Percentiles rank a stretch among this genome's conserved stretches.
Evolutionary conservation across 2,329 filamentous ascomycete genomes (phyloP).

Genomic region (Onygenales sp.): DNA sequence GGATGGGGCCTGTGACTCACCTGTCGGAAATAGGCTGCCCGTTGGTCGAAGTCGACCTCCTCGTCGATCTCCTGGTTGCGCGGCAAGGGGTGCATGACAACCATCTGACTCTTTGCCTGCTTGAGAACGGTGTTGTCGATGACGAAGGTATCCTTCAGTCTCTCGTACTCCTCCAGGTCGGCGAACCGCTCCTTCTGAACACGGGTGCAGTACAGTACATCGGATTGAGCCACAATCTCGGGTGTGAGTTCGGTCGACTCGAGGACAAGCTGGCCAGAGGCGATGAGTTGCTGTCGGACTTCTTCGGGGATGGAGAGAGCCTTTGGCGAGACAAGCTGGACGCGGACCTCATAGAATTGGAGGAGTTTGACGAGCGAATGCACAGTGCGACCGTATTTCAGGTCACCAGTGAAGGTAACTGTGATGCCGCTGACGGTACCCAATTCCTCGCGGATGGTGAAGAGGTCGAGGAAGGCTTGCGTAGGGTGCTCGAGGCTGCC

Average conservation of each 20-base stretch:
- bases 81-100: constrained; percentile 91
- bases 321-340: constrained; percentile 82
- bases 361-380: constrained; percentile 93
- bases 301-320: constrained; percentile 66
- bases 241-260: constrained; percentile 73
- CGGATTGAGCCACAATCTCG: constrained; percentile 75
- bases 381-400: constrained; percentile 86
- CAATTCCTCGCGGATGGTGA: constrained; percentile 95
- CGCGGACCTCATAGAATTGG: constrained; percentile 86
- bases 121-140: constrained; percentile 86
- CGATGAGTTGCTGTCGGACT: constrained; percentile 61
- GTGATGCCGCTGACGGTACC: constrained; percentile 92
- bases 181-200: constrained; percentile 95
- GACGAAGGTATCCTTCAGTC: constrained; percentile 77
- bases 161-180: constrained; percentile 70
- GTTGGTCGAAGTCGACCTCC: constrained; percentile 94
- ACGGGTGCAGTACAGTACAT: constrained; percentile 93
- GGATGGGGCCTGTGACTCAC: constrained; percentile 48
- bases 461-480: constrained; percentile 93
- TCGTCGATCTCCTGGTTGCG: constrained; percentile 87
- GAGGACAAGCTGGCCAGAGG: constrained; percentile 64
- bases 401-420: constrained; percentile 90
- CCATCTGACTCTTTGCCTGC: constrained; percentile 83
- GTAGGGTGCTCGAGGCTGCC: constrained; percentile 94
- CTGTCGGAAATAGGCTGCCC: constrained; percentile 98